These are phyloP conservation scores for Arthrobotrys pseudoclavata DNA, from an alignment of 2,329 filamentous ascomycete genomes.

Conservation along the genomic window DNA sequence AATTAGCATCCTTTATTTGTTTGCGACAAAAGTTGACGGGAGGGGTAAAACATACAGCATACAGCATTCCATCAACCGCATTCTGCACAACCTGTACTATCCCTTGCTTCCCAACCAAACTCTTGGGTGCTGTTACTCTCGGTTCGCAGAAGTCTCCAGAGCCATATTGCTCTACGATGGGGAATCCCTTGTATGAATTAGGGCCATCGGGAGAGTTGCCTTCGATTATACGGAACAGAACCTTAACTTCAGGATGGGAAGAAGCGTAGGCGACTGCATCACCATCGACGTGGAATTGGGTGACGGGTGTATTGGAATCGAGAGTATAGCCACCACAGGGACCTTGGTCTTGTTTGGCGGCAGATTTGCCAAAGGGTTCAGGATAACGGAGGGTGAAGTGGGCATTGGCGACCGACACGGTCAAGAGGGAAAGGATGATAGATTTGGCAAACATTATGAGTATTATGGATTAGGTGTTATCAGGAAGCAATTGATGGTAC, in stretches of 20 bases:
- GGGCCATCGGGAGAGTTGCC: conserved; percentile 67
- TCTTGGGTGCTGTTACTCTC: conserved; percentile 68
- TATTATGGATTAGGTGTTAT: conserved; percentile 4
- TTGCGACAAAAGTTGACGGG: not conserved
- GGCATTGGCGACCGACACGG: conserved; percentile 65
- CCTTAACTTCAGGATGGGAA: conserved; percentile 70
- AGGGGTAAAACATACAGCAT: conserved; percentile 68
- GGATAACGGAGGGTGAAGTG: conserved; percentile 72
- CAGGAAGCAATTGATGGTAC: not conserved
- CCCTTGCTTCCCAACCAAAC: conserved; percentile 72
- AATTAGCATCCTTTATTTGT: conserved; percentile 2
- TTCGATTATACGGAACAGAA: conserved; percentile 72
- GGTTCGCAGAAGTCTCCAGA: conserved; percentile 72
- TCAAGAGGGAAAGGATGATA: conserved; percentile 32
- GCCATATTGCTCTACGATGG: conserved; percentile 71
- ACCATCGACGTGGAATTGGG: conserved; percentile 67
- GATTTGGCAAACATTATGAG: conserved; percentile 38
- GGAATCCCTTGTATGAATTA: conserved; percentile 69
- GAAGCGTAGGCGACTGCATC: conserved; percentile 70
- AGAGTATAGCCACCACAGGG: conserved; percentile 72
- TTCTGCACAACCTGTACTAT: conserved; percentile 71
- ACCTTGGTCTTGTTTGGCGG: conserved; percentile 67
- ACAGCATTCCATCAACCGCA: conserved; percentile 72
- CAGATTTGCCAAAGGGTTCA: conserved; percentile 69
- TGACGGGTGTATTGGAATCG: conserved; percentile 67